Percentiles rank a stretch among this genome's conserved stretches.
Conservation (phyloP, 129 eudicot species). For the Flaveria trinervia region DNA sequence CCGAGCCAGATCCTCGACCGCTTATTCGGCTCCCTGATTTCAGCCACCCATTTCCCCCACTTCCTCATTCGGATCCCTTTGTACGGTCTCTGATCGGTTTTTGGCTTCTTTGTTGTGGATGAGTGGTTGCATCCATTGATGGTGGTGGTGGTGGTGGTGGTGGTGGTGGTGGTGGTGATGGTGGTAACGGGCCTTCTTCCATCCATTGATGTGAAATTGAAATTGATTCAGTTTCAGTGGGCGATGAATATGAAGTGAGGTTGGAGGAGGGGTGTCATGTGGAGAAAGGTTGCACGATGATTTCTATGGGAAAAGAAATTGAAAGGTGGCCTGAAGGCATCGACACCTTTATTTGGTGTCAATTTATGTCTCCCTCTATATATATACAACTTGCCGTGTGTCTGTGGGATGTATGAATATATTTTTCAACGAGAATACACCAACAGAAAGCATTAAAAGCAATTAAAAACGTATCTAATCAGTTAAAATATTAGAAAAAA, state of each 20-base stretch:
- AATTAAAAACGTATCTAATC: too few relatives aligned
- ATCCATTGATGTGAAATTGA: slow-evolving; percentile 35
- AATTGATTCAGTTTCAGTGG: too few relatives aligned
- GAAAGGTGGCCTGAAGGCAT: slow-evolving; percentile 22
- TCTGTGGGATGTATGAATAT: too few relatives aligned
- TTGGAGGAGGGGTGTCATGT: slow-evolving; percentile 16
- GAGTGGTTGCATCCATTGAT: slow-evolving; percentile 14
- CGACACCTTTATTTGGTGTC: slow-evolving; percentile 37
- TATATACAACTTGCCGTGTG: slow-evolving; percentile 23
- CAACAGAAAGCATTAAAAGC: too few relatives aligned
- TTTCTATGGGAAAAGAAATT: not conserved
- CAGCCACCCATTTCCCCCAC: slow-evolving; percentile 77
- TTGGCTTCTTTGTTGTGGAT: slow-evolving; percentile 15
- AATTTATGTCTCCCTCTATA: slow-evolving; percentile 32
- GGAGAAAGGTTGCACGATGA: slow-evolving; percentile 17
- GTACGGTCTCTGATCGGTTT: slow-evolving; percentile 43
- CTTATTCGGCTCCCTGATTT: slow-evolving; percentile 62
- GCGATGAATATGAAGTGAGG: not conserved
- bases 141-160: too few relatives aligned
- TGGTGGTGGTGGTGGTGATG: not conserved
- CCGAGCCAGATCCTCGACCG: slow-evolving; percentile 66
- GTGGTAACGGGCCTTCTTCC: not conserved
- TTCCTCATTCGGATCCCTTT: slow-evolving; percentile 68
- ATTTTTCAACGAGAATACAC: too few relatives aligned
- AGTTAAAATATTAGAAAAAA: too few relatives aligned